These are phyloP conservation scores for Xylaria sp. DNA, from an alignment of 2,329 filamentous ascomycete species.

Conservation along the genomic window DNA sequence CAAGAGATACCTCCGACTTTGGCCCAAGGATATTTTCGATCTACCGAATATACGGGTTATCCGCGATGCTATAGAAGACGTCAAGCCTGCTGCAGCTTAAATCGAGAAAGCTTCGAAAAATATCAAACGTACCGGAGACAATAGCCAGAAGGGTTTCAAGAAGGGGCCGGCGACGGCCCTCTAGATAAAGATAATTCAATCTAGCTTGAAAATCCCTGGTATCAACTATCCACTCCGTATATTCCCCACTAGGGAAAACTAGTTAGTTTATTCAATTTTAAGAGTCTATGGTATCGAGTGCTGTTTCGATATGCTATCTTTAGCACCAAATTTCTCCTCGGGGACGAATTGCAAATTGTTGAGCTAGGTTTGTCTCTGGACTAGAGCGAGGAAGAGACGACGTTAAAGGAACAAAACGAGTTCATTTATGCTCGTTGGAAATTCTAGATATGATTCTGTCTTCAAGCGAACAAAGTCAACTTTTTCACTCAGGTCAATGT, in stretches of 20 bases:
- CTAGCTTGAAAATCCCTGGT: background rate
- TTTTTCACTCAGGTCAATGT: background rate
- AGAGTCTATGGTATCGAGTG: background rate
- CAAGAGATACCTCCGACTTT: background rate
- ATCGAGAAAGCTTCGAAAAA: background rate
- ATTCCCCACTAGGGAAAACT: background rate
- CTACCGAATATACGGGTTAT: background rate
- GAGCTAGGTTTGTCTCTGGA: background rate
- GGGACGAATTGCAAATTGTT: background rate
- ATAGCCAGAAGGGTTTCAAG: background rate
- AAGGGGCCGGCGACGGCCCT: background rate
- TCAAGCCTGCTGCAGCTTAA: background rate
- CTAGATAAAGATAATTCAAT: background rate
- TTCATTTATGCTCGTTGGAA: background rate
- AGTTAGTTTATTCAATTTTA: background rate
- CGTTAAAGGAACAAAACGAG: background rate
- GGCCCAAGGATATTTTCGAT: background rate
- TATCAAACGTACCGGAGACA: background rate
- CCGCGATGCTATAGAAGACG: background rate
- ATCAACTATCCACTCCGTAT: background rate
- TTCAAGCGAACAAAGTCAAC: background rate
- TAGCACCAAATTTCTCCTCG: background rate
- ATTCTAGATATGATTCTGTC: background rate
- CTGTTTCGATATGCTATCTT: background rate
- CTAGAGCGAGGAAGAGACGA: background rate